Conservation (phyloP, 1,284 basidiomycete genomes). For the Megacollybia platyphylla region DNA sequence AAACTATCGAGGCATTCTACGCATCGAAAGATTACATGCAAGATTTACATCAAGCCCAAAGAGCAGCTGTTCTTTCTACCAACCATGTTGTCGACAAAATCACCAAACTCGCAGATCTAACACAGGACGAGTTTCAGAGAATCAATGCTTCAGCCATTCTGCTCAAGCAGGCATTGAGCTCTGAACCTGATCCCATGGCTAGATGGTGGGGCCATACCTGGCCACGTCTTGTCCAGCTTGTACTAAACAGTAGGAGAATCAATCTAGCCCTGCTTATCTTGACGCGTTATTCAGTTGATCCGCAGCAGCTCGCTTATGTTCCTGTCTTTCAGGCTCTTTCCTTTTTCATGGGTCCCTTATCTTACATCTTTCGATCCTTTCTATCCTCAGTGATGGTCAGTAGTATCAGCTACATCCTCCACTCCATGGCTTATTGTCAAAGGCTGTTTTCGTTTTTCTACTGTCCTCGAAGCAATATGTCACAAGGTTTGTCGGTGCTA, state of each 20-base stretch:
- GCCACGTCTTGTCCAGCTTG: neutral
- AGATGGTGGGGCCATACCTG: constrained; percentile 1
- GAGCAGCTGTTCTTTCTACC: neutral
- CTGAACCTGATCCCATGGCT: neutral
- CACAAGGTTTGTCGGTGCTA: neutral
- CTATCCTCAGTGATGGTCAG: neutral
- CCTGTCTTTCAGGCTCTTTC: neutral
- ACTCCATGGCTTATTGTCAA: neutral
- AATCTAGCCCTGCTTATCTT: neutral
- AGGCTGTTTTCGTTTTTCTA: neutral
- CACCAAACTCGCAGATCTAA: neutral
- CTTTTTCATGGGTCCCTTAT: neutral
- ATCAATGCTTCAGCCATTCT: neutral
- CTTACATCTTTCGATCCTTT: neutral
- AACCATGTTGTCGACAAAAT: neutral
- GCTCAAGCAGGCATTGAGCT: neutral
- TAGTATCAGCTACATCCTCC: no score
- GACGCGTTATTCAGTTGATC: neutral
- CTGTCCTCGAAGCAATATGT: neutral
- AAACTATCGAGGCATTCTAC: neutral
- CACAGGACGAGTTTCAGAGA: constrained; percentile 1
- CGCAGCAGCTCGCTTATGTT: neutral
- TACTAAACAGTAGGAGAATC: neutral
- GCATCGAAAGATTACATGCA: neutral
- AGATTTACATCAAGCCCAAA: neutral